Base-by-base conservation (phyloP, 163 green algal species). In the Coccomyxa subellipsoidea region DNA sequence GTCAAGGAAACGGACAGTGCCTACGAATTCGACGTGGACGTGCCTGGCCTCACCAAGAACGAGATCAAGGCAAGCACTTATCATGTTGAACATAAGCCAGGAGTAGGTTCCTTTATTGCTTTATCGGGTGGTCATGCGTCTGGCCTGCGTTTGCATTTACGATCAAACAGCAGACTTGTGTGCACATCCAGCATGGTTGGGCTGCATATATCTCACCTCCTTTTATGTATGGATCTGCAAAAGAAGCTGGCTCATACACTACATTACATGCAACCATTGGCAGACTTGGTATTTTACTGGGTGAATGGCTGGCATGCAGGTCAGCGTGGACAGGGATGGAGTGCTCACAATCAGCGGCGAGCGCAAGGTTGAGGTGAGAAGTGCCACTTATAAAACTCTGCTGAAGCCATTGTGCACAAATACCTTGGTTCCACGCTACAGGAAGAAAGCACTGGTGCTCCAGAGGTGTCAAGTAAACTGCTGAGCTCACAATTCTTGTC, bases 31-130 rank as follows among this genome's bases (percentile, higher is more conserved):
- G 53, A 78, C 31, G 81, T 70, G 53, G 81, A 85, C 35, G 81
- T 81, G 32, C 81, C 81, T 70, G 81, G 81, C 4, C 81, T 85
- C 8, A 79, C 72, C 75, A 85, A 85, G 35, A 69, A 85, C 9
- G 75, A 85, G 27, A 72, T 85, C 15, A 81, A 85, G 75, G 81
- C 81, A 54, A 8, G n/a, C 0, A 25, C n/a, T 66, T 81, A 2
- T 34, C 5, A 12, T 37, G 15, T n/a, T n/a, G n/a, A n/a, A n/a
- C n/a, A n/a, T n/a, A n/a, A n/a, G n/a, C n/a, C n/a, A n/a, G n/a
- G n/a, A n/a, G n/a, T n/a, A n/a, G n/a, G n/a, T n/a, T n/a, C n/a
- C n/a, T n/a, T n/a, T n/a, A n/a, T n/a, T n/a, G n/a, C n/a, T n/a
- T n/a, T n/a, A n/a, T n/a, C n/a, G n/a, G n/a, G n/a, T n/a, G n/a